Base-by-base conservation (phyloP, 2,329 filamentous ascomycete species). In the Rhynchosporium graminicola region DNA sequence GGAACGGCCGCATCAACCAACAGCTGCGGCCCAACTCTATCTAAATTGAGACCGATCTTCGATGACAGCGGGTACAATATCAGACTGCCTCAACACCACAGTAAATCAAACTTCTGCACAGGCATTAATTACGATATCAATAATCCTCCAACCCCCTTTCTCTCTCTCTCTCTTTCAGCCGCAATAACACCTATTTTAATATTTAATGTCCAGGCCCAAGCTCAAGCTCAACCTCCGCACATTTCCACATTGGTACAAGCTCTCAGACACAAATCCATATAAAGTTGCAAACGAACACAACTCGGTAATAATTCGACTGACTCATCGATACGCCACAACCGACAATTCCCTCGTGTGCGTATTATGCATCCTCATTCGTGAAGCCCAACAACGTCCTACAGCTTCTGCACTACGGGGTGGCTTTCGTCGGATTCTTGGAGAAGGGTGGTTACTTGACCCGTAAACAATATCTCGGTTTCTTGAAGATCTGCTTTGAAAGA, bases 381-480 rank as follows among this genome's bases (percentile, higher is more conserved):
- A 50, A 54, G 48, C 58, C 58, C 58, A 50, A 28, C 58, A 28
- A 36, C 28, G 60, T 42, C 61, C 48, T 50, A n/a, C n/a, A 50
- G 28, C 13, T 46, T 56, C 7, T 56, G 50, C 61, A 63, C 61
- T 56, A 59, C 57, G 48, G 56, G 56, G 38, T 31, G 31, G 33
- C 10, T 52, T 43, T 56, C 8, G 20, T 20, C 20, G 20, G 20
- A 20, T 20, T 20, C 20, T 20, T 20, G 20, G 20, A 20, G 20
- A 20, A 20, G 20, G 20, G 20, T 20, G 20, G 20, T 20, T 20
- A 20, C 20, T 20, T 20, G 20, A 20, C 47, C 36, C 29, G 28
- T 43, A 40, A 51, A 29, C 7, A 10, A 9, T 2, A 48, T 4
- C 10, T 1, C 4, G 29, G 13, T 31, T 45, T 20, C 4, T 31